Base-by-base conservation (phyloP, 2,329 filamentous ascomycete species). In the Aureobasidium mangrovei region DNA sequence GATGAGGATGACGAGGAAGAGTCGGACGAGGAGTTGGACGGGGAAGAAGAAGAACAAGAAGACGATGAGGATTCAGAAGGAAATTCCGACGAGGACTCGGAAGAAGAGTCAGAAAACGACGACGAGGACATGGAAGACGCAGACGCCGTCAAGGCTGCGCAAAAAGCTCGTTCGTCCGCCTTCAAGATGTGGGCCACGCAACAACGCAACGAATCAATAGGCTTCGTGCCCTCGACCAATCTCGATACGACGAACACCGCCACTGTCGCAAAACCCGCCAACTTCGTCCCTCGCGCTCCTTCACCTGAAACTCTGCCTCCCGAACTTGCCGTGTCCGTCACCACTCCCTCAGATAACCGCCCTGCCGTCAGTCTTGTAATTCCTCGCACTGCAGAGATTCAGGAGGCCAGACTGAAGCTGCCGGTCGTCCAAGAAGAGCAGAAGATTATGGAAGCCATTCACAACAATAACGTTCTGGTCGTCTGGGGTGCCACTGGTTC, bases 381-480 rank as follows among this genome's bases (percentile, higher is more conserved):
- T 2, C 73, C 80, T 38, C 81, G 93, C 55, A 73, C 80, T 0
- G 72, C 83, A 4, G 84, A 86, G 18, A 86, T 97, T 26, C 88
- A 96, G 66, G 80, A 84, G 45, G 81, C 84, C 8, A 83, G 93
- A 9, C 69, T 94, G 44, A 82, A 86, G 54, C 77, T 98, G 12
- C 93, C 93, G 0, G 88, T 98, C 1, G 89, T 97, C 1, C 88
- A 88, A 1, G 91, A 97, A 68, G 93, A 98, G 69, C 93, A 98
- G 66, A 90, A 86, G 64, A 91, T 98, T 31, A 97, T 98, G 91
- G 93, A 98, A 70, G 90, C 91, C 1, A 89, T 98, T 46, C 86
- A 96, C 69, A 91, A 91, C 66, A 86, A 96, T 67, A 81, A 91
- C 51, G 83, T 89, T 3, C 87, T 96, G 1, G 86, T 98, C 8